Evolutionary conservation across 176 grass and related monocot genomes (phyloP).

Genomic region (Bonia amplexicaulis): DNA sequence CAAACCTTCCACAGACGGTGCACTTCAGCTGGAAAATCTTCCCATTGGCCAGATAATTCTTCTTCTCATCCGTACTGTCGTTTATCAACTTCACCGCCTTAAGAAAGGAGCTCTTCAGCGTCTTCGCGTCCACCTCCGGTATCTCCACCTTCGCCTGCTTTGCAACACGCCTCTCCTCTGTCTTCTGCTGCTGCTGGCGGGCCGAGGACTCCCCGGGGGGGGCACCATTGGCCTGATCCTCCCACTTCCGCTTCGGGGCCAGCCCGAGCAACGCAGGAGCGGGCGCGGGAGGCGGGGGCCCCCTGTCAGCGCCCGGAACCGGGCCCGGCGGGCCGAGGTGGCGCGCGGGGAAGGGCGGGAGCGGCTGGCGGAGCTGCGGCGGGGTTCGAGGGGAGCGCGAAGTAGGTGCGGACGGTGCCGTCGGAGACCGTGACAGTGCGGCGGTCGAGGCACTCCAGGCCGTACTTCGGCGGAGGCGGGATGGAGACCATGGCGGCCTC

Average conservation of each 20-base stretch:
- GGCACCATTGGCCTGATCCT: conserved; percentile 39
- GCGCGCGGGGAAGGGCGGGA: not conserved
- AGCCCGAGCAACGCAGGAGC: not conserved
- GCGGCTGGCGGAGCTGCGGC: conserved; percentile 34
- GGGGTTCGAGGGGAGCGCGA: conserved; percentile 72
- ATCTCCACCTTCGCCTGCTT: conserved; percentile 46
- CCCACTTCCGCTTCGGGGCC: conserved; percentile 40
- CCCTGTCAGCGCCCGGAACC: conserved; percentile 3
- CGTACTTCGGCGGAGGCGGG: conserved; percentile 49
- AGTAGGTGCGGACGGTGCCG: conserved; percentile 80
- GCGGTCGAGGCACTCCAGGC: conserved; percentile 37
- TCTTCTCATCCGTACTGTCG: conserved; percentile 49
- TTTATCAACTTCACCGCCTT: conserved; percentile 77
- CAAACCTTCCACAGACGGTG: conserved; percentile 76
- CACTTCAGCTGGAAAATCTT: conserved; percentile 64
- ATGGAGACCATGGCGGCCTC: conserved; percentile 39
- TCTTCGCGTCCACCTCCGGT: conserved; percentile 37
- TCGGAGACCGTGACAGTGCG: conserved; percentile 63
- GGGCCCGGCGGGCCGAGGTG: conserved; percentile 1
- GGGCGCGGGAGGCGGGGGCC: not conserved
- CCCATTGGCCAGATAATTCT: conserved; percentile 65
- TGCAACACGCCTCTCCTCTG: conserved; percentile 7
- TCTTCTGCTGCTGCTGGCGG: conserved; percentile 23
- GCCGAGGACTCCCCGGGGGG: conserved; percentile 1
- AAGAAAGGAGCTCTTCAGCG: conserved; percentile 74